phyloP scores from a whole-genome alignment of 2,329 filamentous ascomycete species.

The Fusarium buxicola region DNA sequence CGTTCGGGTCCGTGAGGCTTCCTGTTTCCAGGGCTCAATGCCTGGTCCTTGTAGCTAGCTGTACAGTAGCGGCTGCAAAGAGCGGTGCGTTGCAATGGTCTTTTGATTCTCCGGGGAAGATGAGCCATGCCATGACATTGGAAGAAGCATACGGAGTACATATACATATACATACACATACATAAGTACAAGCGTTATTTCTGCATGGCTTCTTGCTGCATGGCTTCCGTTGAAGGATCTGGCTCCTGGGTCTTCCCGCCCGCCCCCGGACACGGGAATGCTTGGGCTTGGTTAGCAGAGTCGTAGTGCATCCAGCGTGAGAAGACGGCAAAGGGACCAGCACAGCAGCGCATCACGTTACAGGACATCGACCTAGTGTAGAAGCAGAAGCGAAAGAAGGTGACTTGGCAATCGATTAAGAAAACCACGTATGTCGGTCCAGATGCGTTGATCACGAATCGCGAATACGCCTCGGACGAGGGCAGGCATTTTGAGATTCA shows the following conservation, averaged over 20 bases:
- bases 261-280: constrained; percentile 10
- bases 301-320: constrained; percentile 32
- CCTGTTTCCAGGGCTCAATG: too few species aligned
- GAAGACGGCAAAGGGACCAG: constrained; percentile 24
- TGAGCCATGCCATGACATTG: not conserved
- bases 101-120: not conserved
- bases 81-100: constrained; percentile 13
- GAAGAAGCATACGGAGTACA: not conserved
- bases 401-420: constrained; percentile 13
- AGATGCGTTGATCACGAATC: constrained; percentile 5
- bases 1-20: not conserved
- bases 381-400: not conserved
- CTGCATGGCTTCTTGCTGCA: not conserved
- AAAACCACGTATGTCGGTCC: constrained; percentile 41
- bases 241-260: not conserved
- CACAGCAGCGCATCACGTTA: constrained; percentile 23
- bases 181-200: constrained; percentile 11
- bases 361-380: not conserved
- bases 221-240: constrained; percentile 1
- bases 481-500: not conserved
- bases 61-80: constrained; percentile 13
- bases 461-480: constrained; percentile 9
- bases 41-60: too few species aligned
- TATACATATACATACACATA: not conserved
- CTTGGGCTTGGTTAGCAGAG: constrained; percentile 11